Conservation (phyloP, 768 basidiomycete genomes). For the Termitomyces sp. region DNA sequence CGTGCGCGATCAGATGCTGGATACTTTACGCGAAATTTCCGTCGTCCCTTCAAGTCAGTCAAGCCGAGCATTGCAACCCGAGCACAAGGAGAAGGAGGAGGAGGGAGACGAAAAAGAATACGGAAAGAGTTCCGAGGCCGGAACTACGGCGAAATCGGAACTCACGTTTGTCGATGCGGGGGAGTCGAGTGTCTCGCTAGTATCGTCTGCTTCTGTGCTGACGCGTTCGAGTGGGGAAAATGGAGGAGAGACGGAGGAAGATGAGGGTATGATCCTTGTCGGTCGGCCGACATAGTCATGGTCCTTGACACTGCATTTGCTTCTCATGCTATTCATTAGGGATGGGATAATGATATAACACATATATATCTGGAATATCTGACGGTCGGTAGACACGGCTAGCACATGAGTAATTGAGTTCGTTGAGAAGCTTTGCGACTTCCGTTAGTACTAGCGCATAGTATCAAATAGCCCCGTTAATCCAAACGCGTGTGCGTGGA, state of each 20-base stretch:
- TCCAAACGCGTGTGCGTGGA: slow-evolving; percentile 1
- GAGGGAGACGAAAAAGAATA: neutral
- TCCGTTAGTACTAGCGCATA: too few relatives aligned
- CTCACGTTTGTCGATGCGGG: neutral
- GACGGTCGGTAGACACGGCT: neutral
- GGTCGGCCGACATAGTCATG: slow-evolving; percentile 45
- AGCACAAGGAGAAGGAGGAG: slow-evolving; percentile 7
- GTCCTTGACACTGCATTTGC: neutral
- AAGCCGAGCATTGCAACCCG: slow-evolving; percentile 3
- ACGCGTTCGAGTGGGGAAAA: slow-evolving; percentile 55
- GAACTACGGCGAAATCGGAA: neutral
- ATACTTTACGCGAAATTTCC: slow-evolving; percentile 75
- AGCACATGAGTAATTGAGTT: too few relatives aligned
- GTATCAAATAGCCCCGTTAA: neutral
- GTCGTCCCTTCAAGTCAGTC: slow-evolving; percentile 31
- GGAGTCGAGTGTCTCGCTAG: slow-evolving; percentile 3
- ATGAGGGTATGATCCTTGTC: slow-evolving; percentile 81
- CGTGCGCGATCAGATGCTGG: slow-evolving; percentile 79
- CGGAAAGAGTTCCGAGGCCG: slow-evolving; percentile 3
- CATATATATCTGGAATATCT: slow-evolving; percentile 1
- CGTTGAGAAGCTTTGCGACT: too few relatives aligned
- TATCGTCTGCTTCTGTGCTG: slow-evolving; percentile 27
- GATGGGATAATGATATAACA: neutral
- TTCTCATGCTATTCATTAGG: neutral
- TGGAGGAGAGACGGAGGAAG: slow-evolving; percentile 76